These are phyloP conservation scores for Lachnellula subtilissima DNA, from an alignment of 2,329 filamentous ascomycete genomes.

Conservation along the genomic window DNA sequence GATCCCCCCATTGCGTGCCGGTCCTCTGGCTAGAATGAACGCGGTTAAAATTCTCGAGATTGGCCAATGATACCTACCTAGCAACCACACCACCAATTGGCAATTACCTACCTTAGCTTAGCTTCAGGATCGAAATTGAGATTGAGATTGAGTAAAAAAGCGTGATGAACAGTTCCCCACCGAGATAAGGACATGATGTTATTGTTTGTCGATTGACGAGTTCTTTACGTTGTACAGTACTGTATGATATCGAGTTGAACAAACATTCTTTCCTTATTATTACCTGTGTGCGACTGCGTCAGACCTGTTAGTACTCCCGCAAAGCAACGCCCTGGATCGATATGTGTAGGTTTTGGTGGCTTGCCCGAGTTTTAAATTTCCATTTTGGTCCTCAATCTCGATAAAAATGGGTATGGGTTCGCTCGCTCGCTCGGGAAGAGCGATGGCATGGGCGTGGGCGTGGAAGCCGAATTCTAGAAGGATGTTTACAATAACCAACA, in stretches of 20 bases:
- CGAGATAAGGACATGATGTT: too few species aligned
- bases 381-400: not conserved
- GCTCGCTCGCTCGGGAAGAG: too few species aligned
- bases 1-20: not conserved
- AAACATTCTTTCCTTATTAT: too few species aligned
- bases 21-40: not conserved
- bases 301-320: too few species aligned
- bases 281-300: too few species aligned
- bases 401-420: not conserved
- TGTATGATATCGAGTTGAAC: too few species aligned
- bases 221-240: too few species aligned
- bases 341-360: not conserved
- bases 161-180: not conserved
- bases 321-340: not conserved
- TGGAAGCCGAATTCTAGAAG: too few species aligned
- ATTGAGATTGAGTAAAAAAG: not conserved
- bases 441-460: too few species aligned
- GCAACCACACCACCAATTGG: too few species aligned
- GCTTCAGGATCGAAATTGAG: not conserved
- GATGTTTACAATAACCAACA: not conserved
- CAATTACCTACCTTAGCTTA: not conserved
- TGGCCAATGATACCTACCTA: not conserved
- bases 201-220: too few species aligned
- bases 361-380: not conserved
- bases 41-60: not conserved